Evolutionary conservation across 1,139 yeast genomes (phyloP).

Genomic region (Sugiyamaella novakii): DNA sequence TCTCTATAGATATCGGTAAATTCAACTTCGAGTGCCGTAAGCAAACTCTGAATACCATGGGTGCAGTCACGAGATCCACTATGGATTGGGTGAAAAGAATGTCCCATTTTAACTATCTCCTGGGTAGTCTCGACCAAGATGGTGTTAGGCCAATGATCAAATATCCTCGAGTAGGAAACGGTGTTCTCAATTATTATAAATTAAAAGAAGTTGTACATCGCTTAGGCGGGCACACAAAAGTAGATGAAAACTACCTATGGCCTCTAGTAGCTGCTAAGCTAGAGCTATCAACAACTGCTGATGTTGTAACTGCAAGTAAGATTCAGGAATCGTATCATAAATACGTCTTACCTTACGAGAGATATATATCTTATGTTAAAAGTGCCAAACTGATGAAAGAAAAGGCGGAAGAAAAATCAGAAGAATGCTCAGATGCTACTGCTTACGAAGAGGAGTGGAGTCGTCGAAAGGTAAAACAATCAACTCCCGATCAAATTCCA

Average conservation of each 20-base stretch:
- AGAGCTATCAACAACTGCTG: constrained; percentile 27
- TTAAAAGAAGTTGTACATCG: constrained; percentile 36
- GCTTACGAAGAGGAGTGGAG: not conserved
- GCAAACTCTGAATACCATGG: constrained; percentile 53
- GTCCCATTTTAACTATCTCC: constrained; percentile 38
- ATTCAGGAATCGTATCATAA: constrained; percentile 29
- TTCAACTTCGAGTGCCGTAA: constrained; percentile 56
- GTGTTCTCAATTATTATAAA: constrained; percentile 38
- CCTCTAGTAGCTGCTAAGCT: constrained; percentile 30
- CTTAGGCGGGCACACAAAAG: constrained; percentile 38
- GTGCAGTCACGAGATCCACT: constrained; percentile 43
- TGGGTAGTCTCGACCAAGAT: constrained; percentile 13
- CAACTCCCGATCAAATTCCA: not conserved
- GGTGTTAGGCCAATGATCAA: constrained; percentile 26
- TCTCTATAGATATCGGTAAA: constrained; percentile 52
- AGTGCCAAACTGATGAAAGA: not conserved
- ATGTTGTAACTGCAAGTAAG: constrained; percentile 19
- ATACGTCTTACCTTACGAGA: constrained; percentile 40
- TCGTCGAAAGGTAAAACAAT: not conserved
- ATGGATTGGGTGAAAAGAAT: constrained; percentile 43
- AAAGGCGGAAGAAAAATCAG: constrained; percentile 22
- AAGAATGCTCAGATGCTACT: not conserved
- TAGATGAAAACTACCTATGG: constrained; percentile 34
- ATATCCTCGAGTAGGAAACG: constrained; percentile 37
- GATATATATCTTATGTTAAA: constrained; percentile 28